phyloP scores from a whole-genome alignment of 192 early-diverging fungal species.

The Coemansia sp. region DNA sequence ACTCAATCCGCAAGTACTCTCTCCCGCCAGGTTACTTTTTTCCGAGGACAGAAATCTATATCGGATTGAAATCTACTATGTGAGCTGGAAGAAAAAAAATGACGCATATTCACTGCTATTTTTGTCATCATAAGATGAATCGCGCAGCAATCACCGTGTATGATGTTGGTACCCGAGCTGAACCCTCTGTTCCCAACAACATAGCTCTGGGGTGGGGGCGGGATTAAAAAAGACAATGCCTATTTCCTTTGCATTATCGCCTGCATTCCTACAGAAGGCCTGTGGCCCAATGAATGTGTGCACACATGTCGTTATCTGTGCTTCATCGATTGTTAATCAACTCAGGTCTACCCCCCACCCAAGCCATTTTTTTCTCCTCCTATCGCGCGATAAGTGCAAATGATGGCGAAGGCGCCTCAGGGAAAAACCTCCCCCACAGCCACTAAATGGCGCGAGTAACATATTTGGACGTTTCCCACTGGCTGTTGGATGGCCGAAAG shows the following conservation, averaged over 20 bases:
- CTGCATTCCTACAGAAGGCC: background rate
- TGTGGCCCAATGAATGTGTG: background rate
- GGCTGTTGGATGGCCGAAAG: slow-evolving; percentile 4
- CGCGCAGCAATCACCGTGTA: background rate
- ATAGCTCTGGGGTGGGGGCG: no score
- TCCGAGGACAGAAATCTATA: background rate
- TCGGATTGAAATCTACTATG: background rate
- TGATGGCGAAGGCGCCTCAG: slow-evolving; percentile 1
- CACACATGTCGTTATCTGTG: background rate
- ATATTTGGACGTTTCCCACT: background rate
- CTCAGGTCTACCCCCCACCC: background rate
- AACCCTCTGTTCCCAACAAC: background rate
- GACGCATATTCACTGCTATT: background rate
- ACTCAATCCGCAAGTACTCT: no score
- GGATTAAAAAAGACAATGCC: slow-evolving; percentile 1
- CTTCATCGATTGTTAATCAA: slow-evolving; percentile 6
- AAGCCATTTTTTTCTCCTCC: background rate
- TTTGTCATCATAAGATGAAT: background rate
- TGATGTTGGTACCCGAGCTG: background rate
- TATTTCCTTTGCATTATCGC: slow-evolving; percentile 1
- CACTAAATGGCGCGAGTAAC: background rate
- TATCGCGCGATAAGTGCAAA: background rate
- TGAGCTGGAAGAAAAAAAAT: background rate
- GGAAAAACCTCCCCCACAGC: background rate
- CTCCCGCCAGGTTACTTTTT: background rate